Evolutionary conservation across 345 rosid genomes (phyloP), one percentile per base, ranked within the genome.

Genomic region (Capsella bursapastoris): DNA sequence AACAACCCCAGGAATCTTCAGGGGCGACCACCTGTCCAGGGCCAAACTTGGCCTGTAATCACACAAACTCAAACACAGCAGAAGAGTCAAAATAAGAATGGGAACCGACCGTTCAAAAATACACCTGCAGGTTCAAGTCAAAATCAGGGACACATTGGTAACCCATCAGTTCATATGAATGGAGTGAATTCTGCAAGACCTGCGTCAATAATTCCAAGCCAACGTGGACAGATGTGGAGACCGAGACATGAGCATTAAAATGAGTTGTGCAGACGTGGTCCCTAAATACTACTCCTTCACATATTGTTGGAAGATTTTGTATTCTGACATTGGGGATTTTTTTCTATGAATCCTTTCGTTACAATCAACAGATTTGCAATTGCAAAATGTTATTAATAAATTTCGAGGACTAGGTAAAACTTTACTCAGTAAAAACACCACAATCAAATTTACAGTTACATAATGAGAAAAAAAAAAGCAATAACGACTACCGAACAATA

Each of bases 221-320:
- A 64, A 68, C 81, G 75, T 6, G 83, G 63, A 69, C 71, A 63
- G 66, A 50, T 34, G 27, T 87, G 96, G 96, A 82, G 82, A 78
- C 88, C 86, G 5, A 86, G 75, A 79, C 6, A 67, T 76, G 78
- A 80, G 27, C 68, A 25, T 49, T 67, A 77, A 62, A 37, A 28
- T 44, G 35, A 65, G 76, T 57, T 65, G 66, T 56, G 75, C 28
- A 52, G 57, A 28, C 49, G 40, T 52, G 49, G 72, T 58, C 51
- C 22, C 22, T 15, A 41, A 15, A 41, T 32, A 68, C 25, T 12
- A 29, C 56, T 16, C 25, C 49, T 25, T 53, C 11, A 47, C 45
- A 76, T 68, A n/a, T 16, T 68, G 28, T 45, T 70, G 44, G 66
- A 45, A 29, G 51, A 53, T 56, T 34, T 70, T 76, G 67, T 65